Percentiles rank a stretch among this genome's conserved stretches.
phyloP scores from a whole-genome alignment of 2,329 filamentous ascomycete species.

The Diaporthe eres region DNA sequence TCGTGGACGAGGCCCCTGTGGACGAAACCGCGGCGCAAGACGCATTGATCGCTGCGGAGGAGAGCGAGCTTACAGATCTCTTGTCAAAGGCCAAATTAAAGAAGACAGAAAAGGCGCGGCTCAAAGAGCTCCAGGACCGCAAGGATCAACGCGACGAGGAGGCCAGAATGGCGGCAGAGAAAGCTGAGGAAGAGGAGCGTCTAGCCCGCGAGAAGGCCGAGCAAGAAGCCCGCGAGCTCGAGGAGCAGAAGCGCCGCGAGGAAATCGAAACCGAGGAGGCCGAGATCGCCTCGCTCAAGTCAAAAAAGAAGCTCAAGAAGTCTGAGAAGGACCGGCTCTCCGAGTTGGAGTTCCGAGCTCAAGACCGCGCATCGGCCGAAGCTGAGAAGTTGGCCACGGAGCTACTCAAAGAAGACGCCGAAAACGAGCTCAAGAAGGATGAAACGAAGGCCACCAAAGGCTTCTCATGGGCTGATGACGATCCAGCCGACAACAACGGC shows the following conservation, averaged over 20 bases:
- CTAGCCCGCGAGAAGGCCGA: constrained; percentile 31
- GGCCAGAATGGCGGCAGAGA: constrained; percentile 23
- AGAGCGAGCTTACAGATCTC: constrained; percentile 38
- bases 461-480: constrained; percentile 40
- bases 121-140: constrained; percentile 39
- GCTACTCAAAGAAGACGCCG: constrained; percentile 48
- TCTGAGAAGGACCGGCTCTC: constrained; percentile 38
- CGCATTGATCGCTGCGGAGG: constrained; percentile 38
- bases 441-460: not conserved
- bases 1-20: not conserved
- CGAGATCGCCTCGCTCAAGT: constrained; percentile 37
- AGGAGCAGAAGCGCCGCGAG: constrained; percentile 33
- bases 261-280: constrained; percentile 39
- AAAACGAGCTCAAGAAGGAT: constrained; percentile 37
- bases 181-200: constrained; percentile 32
- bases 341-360: constrained; percentile 36
- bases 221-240: constrained; percentile 37
- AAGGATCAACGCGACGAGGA: constrained; percentile 39
- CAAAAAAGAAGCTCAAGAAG: constrained; percentile 38
- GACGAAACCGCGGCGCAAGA: constrained; percentile 36
- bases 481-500: constrained; percentile 21
- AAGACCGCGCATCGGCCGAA: constrained; percentile 35
- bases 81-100: constrained; percentile 30
- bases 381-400: constrained; percentile 34
- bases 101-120: constrained; percentile 31